Percentiles rank a stretch among this genome's conserved stretches.
phyloP scores from a whole-genome alignment of 2,329 filamentous ascomycete genomes.

The Cladobotryum protrusum region DNA sequence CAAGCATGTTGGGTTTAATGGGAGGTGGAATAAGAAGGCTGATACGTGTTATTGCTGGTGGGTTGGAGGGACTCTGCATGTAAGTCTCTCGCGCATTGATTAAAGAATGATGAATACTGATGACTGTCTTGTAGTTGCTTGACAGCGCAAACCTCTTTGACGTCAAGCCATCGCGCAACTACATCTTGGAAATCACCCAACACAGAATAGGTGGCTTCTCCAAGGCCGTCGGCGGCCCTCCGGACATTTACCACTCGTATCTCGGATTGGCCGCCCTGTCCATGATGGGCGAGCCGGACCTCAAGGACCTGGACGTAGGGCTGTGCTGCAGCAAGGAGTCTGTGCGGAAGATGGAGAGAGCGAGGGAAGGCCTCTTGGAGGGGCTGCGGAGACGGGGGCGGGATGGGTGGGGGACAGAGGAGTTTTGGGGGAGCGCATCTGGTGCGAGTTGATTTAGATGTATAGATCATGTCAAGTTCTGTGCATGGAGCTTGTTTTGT shows the following conservation, averaged over 20 bases:
- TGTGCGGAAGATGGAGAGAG: constrained; percentile 42
- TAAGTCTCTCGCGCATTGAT: constrained; percentile 20
- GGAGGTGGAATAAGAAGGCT: constrained; percentile 80
- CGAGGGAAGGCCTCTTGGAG: constrained; percentile 34
- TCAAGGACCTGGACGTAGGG: constrained; percentile 67
- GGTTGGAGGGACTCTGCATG: constrained; percentile 61
- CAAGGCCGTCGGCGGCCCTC: constrained; percentile 62
- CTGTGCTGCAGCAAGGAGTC: constrained; percentile 67
- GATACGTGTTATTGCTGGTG: constrained; percentile 98
- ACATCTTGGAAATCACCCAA: constrained; percentile 79
- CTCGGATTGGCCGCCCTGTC: constrained; percentile 77
- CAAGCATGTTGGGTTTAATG: constrained; percentile 72
- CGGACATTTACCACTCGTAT: constrained; percentile 83
- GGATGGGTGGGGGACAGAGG: constrained; percentile 17
- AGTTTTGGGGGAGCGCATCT: constrained; percentile 20
- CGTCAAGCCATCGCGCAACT: constrained; percentile 57
- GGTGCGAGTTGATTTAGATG: not conserved
- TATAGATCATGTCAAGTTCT: not conserved
- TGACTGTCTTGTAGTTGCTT: constrained; percentile 45
- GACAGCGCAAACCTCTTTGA: constrained; percentile 53
- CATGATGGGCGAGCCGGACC: constrained; percentile 60
- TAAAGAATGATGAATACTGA: not conserved
- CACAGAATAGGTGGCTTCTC: constrained; percentile 78
- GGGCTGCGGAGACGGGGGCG: constrained; percentile 3
- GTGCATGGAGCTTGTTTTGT: not conserved